These are phyloP conservation scores for Blastomyces percursus DNA, from an alignment of 2,329 filamentous ascomycete species.

Conservation along the genomic window DNA sequence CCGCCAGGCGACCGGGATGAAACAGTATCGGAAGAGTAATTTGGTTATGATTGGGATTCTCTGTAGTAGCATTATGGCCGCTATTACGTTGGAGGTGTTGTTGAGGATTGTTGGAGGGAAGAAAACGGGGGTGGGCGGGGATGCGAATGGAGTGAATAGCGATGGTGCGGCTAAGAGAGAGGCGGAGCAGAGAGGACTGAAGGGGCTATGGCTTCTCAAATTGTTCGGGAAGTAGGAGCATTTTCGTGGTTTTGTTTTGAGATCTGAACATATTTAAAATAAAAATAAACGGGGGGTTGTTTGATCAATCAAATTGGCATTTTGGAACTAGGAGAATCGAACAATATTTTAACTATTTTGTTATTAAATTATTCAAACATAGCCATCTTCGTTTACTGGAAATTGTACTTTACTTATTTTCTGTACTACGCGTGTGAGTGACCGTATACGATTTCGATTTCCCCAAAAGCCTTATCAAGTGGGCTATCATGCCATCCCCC, in stretches of 20 bases:
- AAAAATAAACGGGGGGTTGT: too few species aligned
- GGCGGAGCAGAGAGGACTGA: constrained; percentile 26
- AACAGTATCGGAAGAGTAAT: constrained; percentile 73
- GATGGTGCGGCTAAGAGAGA: constrained; percentile 30
- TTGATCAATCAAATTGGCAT: too few species aligned
- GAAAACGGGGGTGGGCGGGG: constrained; percentile 1
- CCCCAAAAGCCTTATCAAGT: too few species aligned
- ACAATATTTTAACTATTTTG: too few species aligned
- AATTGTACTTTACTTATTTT: too few species aligned
- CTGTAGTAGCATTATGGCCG: constrained; percentile 60
- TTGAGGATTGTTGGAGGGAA: constrained; percentile 38
- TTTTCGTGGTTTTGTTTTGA: not conserved
- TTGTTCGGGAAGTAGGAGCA: not conserved
- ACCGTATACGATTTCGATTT: too few species aligned
- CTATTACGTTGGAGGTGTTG: constrained; percentile 56
- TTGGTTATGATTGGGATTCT: constrained; percentile 81
- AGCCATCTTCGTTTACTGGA: too few species aligned
- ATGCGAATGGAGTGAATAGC: constrained; percentile 18
- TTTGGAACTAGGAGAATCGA: too few species aligned
- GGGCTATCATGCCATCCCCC: too few species aligned
- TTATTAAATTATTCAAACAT: not conserved
- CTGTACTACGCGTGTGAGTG: too few species aligned
- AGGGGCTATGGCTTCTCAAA: constrained; percentile 22
- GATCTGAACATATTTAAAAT: too few species aligned
- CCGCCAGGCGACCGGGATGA: constrained; percentile 48